Conservation (phyloP, 2,329 filamentous ascomycete genomes). For the Cordyceps farinosa region DNA sequence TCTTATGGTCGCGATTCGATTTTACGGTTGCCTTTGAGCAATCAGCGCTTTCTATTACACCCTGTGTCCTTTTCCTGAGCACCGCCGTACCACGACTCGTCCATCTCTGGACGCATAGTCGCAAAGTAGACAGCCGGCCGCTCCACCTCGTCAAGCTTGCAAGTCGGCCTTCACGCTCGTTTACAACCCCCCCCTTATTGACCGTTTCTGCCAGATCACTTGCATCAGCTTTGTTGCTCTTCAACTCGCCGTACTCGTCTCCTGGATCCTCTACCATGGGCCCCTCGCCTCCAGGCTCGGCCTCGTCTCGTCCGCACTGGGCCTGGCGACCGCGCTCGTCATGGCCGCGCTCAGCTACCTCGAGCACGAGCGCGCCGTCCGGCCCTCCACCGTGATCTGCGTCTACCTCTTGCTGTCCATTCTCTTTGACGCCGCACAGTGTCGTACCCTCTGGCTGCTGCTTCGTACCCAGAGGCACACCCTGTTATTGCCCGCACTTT, state of each 20-base stretch:
- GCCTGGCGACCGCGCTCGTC: constrained; percentile 26
- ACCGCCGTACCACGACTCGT: not conserved
- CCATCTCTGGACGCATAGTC: not conserved
- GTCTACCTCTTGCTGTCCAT: constrained; percentile 36
- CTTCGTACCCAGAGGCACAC: not conserved
- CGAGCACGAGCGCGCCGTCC: constrained; percentile 32
- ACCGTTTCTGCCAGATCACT: not conserved
- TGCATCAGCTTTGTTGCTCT: not conserved
- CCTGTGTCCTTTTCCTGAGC: not conserved
- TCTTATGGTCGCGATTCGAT: not conserved
- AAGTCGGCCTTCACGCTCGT: not conserved
- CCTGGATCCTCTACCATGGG: not conserved
- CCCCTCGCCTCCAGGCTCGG: not conserved
- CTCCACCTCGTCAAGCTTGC: not conserved
- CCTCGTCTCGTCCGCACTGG: constrained; percentile 25
- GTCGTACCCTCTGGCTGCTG: constrained; percentile 36
- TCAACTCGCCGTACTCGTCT: not conserved
- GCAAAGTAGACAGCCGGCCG: constrained; percentile 1
- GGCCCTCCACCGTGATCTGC: constrained; percentile 38
- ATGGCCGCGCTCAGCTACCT: constrained; percentile 28
- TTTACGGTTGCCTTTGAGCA: constrained; percentile 15
- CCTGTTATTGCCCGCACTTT: constrained; percentile 29
- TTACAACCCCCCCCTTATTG: not conserved
- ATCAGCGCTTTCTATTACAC: constrained; percentile 5
- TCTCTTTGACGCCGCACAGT: constrained; percentile 36